Base-by-base conservation (phyloP, 2,329 filamentous ascomycete genomes). In the Paecilomyces sp. region DNA sequence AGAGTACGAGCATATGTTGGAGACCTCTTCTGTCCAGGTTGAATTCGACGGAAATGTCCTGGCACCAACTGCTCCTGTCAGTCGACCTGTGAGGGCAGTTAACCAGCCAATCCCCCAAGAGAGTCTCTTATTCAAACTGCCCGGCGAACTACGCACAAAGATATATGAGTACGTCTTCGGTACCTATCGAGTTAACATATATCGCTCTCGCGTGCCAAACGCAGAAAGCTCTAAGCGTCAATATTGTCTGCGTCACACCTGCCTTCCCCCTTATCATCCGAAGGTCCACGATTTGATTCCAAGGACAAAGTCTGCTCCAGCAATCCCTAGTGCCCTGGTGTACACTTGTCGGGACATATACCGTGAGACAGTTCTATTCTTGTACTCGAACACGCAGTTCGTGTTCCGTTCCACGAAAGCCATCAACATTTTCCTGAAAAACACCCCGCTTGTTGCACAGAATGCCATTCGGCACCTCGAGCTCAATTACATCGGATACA, bases 161-260 rank as follows among this genome's bases (percentile, higher is more conserved):
- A 83, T 92, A 12, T 92, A 91, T 70, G 81, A 79, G 47, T 79
- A 85, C 64, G 81, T 86, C 63, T 88, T 91, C 63, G 73, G 79
- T 3, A 58, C 56, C 11, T 60, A 60, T 47, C 62, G 65, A 15
- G 63, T 67, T 24, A 62, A 65, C 18, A 63, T 69, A 33, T 1
- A 63, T 18, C 64, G 63, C 55, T 78, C 80, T 18, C 72, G 63
- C 34, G 61, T 74, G 28, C 80, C 82, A 25, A 70, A 76, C 18
- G 82, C 87, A 1, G 73, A 90, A 55, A 88, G 92, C 67, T 81
- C 92, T 18, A 85, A 88, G 58, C 85, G 85, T 0, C 90, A 89
- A 70, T 84, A 85, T 71, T 85, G 83, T 68, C 79, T 80, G 41
- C 80, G 89, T 36, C 80, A 84, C 64, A 79, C 82, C 70, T 76